These are phyloP conservation scores for Massarina eburnea DNA, from an alignment of 2,329 filamentous ascomycete species.

Conservation along the genomic window DNA sequence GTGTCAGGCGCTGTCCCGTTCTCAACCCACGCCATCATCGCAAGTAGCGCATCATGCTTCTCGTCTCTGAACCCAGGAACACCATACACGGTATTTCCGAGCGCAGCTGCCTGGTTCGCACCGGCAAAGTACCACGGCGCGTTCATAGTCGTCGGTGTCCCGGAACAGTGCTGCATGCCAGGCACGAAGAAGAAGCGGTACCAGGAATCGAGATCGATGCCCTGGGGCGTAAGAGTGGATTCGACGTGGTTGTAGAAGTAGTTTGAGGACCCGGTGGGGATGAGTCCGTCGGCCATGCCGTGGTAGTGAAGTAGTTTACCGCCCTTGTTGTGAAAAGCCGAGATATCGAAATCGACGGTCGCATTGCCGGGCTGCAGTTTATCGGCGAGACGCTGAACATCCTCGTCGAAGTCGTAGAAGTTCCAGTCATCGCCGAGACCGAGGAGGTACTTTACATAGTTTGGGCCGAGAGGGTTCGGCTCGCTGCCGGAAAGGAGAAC, in stretches of 20 bases:
- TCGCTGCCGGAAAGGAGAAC: conserved; percentile 40
- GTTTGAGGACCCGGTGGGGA: conserved; percentile 53
- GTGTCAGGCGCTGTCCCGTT: conserved; percentile 42
- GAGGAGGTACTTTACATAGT: conserved; percentile 49
- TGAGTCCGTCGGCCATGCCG: conserved; percentile 49
- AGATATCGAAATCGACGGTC: conserved; percentile 53
- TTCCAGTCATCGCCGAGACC: conserved; percentile 42
- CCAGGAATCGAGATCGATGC: conserved; percentile 42
- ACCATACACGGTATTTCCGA: conserved; percentile 21
- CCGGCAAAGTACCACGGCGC: conserved; percentile 53
- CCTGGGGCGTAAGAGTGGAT: conserved; percentile 36
- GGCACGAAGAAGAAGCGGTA: conserved; percentile 49
- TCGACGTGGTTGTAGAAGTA: conserved; percentile 55
- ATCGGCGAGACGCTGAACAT: conserved; percentile 44
- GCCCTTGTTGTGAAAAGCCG: conserved; percentile 46
- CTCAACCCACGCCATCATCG: conserved; percentile 51
- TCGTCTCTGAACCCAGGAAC: conserved; percentile 37
- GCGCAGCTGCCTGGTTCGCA: conserved; percentile 13
- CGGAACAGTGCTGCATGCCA: conserved; percentile 48
- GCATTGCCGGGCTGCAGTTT: conserved; percentile 51
- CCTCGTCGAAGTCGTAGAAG: conserved; percentile 43
- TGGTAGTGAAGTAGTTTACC: conserved; percentile 49
- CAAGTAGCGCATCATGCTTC: conserved; percentile 49
- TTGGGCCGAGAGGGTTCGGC: conserved; percentile 41
- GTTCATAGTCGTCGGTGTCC: conserved; percentile 36